A percentile compares a stretch with the other conserved stretches of the same genome.
Evolutionary conservation across 2,329 filamentous ascomycete species (phyloP).

Genomic region (Gnomoniopsis smithogilvyi): DNA sequence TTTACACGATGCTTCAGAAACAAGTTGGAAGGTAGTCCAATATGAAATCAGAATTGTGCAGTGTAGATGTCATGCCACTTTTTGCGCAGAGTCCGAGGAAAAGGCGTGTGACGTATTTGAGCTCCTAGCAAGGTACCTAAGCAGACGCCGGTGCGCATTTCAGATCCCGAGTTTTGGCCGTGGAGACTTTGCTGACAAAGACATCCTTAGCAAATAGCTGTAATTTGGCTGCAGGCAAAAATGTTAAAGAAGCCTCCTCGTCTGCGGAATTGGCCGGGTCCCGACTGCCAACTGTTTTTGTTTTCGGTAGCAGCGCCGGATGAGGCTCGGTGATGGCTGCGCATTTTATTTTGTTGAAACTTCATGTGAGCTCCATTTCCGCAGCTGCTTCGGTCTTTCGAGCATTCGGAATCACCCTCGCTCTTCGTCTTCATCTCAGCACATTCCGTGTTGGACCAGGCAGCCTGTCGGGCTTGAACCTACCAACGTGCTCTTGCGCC

Average conservation of each 20-base stretch:
- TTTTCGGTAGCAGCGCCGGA: background rate
- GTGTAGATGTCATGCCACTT: background rate
- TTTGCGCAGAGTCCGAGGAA: background rate
- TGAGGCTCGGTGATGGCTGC: background rate
- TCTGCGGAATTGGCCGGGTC: too few relatives aligned
- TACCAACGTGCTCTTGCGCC: too few relatives aligned
- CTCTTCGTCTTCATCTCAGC: too few relatives aligned
- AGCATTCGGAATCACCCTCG: background rate
- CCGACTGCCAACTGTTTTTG: too few relatives aligned
- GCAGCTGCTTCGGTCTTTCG: background rate
- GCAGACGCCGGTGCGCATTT: background rate
- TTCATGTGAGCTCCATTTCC: background rate
- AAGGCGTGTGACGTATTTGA: background rate
- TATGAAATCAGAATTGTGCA: background rate
- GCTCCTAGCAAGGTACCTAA: background rate
- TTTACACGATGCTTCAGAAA: too few relatives aligned
- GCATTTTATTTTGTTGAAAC: background rate
- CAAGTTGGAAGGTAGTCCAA: too few relatives aligned
- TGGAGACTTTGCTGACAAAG: background rate
- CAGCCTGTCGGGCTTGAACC: too few relatives aligned
- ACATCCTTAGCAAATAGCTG: too few relatives aligned
- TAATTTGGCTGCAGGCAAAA: too few relatives aligned
- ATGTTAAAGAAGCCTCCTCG: too few relatives aligned
- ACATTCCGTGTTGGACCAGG: too few relatives aligned
- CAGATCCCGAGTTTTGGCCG: conserved; percentile 8